Base-by-base conservation (phyloP, 257 asterid genomes). In the Forsythia suspensa region DNA sequence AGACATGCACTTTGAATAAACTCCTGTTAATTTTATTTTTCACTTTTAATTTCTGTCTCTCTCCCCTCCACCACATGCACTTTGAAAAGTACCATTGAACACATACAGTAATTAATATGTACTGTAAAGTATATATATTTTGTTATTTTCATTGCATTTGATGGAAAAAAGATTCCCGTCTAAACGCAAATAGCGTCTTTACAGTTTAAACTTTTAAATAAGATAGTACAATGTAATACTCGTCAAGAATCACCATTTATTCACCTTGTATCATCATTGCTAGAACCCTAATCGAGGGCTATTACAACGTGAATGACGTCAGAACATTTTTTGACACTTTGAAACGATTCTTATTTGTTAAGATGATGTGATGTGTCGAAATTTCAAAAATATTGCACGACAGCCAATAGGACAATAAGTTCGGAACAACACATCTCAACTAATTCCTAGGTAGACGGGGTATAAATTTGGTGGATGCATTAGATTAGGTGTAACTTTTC, bases 11-110 rank as follows among this genome's bases (percentile, higher is more conserved):
- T n/a, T n/a, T n/a, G n/a, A n/a, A n/a, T n/a, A n/a, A n/a, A n/a
- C n/a, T n/a, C n/a, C n/a, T n/a, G n/a, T 79, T 77, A 85, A 85
- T 88, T 84, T 88, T 87, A 88, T 90, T 81, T 87, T 78, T 89
- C 87, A 43, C 37, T 86, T 79, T 74, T 80, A 18, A 55, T 5
- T 55, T 82, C 70, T 78, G 77, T 77, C 41, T 13, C 73, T 77
- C 43, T n/a, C 41, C 37, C 12, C 55, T 36, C 11, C 78, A 69
- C 76, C 61, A 15, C 6, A 55, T 55, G 24, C 65, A 55, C 65
- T 16, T n/a, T n/a, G 65, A 55, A 16, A 18, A n/a, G n/a, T n/a
- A 20, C 65, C 3, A 7, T 29, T 55, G 2, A 18, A 55, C 34
- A 48, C n/a, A 15, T 48, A 13, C 57, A 48, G 57, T 48, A 48